These are phyloP conservation scores for Ophidiomyces ophidiicola DNA, from an alignment of 2,329 filamentous ascomycete genomes.

Conservation along the genomic window DNA sequence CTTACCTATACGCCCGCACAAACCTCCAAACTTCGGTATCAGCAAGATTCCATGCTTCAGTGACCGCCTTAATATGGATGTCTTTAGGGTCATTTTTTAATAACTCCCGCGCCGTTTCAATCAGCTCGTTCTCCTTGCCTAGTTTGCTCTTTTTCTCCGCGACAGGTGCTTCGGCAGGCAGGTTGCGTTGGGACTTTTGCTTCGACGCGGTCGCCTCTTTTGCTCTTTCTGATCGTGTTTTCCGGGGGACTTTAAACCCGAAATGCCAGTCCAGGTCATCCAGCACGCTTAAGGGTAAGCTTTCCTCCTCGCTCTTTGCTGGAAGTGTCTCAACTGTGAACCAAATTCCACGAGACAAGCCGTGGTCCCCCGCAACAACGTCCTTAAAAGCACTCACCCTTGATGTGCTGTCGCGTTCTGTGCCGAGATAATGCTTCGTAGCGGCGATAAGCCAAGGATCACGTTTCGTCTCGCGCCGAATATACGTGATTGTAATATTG, in stretches of 20 bases:
- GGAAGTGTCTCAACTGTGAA: constrained; percentile 56
- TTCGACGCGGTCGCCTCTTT: constrained; percentile 24
- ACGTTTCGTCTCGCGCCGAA: constrained; percentile 56
- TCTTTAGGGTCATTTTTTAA: constrained; percentile 28
- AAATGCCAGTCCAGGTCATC: constrained; percentile 79
- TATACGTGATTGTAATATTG: constrained; percentile 50
- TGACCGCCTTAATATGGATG: constrained; percentile 28
- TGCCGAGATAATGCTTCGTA: constrained; percentile 57
- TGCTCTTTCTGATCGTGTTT: constrained; percentile 27
- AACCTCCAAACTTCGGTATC: constrained; percentile 56
- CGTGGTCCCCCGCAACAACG: constrained; percentile 57
- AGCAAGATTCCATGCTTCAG: constrained; percentile 46
- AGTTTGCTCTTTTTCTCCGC: constrained; percentile 21
- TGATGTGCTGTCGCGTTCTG: constrained; percentile 48
- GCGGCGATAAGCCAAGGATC: constrained; percentile 66
- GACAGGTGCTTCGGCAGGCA: constrained; percentile 13
- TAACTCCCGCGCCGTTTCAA: constrained; percentile 40
- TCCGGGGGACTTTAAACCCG: constrained; percentile 64
- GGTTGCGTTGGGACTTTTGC: constrained; percentile 6
- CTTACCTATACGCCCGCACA: constrained; percentile 43
- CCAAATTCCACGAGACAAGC: constrained; percentile 60
- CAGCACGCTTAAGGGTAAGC: constrained; percentile 39
- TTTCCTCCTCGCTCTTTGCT: constrained; percentile 37
- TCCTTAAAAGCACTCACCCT: constrained; percentile 70
- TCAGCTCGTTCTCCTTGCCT: constrained; percentile 35